Base-by-base conservation (phyloP, 2,329 filamentous ascomycete genomes). In the Triangularia verruculosa region DNA sequence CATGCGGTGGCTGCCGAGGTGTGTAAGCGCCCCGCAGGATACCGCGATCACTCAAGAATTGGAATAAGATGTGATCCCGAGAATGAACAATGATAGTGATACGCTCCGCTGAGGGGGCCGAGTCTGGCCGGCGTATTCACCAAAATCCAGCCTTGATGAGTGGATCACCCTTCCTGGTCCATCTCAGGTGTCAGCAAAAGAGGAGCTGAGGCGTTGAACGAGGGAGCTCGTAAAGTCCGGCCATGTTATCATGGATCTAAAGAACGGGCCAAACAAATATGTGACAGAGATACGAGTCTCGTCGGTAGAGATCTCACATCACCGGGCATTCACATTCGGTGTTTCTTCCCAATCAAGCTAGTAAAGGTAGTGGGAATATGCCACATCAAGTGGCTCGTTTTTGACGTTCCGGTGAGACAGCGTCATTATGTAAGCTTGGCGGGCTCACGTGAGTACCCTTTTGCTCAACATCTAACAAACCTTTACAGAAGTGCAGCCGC, bases 61-160 rank as follows among this genome's bases (percentile, higher is more conserved):
- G 22, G 52, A 54, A 30, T 6, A 56, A 56, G n/a, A 57, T 57
- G 54, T 57, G 54, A 34, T 57, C 39, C 28, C 54, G 54, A 57
- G 11, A 11, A 34, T 34, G 54, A 39, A 20, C 7, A 9, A 17
- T 39, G 39, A 11, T 11, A 17, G 39, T 47, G 39, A 47, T 47
- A 47, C n/a, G 39, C n/a, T 22, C 20, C 39, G n/a, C n/a, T 8
- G 39, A 20, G 39, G n/a, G 39, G 39, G n/a, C 17, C 39, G 39
- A 47, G n/a, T 47, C 39, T 47, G 39, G n/a, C 39, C 39, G 39
- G 39, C 39, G 39, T 47, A 47, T 47, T 20, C n/a, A 20, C 39
- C 39, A 17, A 47, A 20, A 47, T 20, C 39, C n/a, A 20, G n/a
- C 39, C 39, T n/a, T 47, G 39, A 47, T 20, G 39, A 47, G 39